Evolutionary conservation across 768 basidiomycete species (phyloP), one percentile per base, ranked within the genome.

Genomic region (Porpolomopsis calyptriformis): DNA sequence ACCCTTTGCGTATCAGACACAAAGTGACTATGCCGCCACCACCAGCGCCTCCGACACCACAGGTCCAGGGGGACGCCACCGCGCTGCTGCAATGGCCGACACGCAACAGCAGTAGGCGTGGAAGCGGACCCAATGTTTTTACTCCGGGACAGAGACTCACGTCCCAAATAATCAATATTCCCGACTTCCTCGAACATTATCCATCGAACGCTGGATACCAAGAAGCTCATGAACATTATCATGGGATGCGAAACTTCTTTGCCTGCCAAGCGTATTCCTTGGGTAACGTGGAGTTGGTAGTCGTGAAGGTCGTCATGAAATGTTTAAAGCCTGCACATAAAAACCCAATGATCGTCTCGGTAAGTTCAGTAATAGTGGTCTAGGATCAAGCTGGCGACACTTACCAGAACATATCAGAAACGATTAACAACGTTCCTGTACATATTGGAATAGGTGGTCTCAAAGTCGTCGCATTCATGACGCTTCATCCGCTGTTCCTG

Each of bases 381-480:
- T 12, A 14, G 9, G n/a, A 12, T 11, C 16, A 9, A 39, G 18
- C 14, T 38, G 14, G 8, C 19, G 10, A 9, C 35, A 26, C 12
- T 42, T 38, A 34, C n/a, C 29, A 57, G 59, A 49, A 55, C 23
- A 16, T 58, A 10, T 3, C 56, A 14, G 56, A 58, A 48, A 53
- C 50, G 4, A 49, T 59, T 1, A 44, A 50, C 6, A 44, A 59
- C 36, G 52, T 60, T 34, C 55, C 57, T 1, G 55, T 52, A 26
- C 57, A 59, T 35, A 58, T 62, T 19, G 57, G 57, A 10, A 50
- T 49, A 7, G 18, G 10, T 1, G 52, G 50, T 1, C 49, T 60
- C 10, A 59, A 59, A 31, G 10, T 4, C 1, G 40, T 54, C 8
- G 43, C 50, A 7, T 60, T 52, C 36, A 20, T 50, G 11, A 43